Evolutionary conservation across 2,329 filamentous ascomycete genomes (phyloP).

Genomic region (Fusarium nanum): DNA sequence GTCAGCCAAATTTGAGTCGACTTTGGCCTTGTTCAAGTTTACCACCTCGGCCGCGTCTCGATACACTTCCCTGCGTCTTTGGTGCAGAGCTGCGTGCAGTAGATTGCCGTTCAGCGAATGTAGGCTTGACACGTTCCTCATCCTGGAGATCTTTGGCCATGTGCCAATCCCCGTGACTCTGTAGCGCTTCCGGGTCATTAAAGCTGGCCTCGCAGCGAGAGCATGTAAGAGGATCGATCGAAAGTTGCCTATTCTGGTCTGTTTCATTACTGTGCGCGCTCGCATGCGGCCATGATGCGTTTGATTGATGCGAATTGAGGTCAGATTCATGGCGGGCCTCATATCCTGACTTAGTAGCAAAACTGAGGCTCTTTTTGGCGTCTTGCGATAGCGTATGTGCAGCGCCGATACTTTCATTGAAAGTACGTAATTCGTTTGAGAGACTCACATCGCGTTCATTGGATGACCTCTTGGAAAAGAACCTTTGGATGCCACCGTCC

Average conservation of each 20-base stretch:
- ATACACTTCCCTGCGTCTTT: slow-evolving; percentile 52
- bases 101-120: slow-evolving; percentile 56
- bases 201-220: slow-evolving; percentile 73
- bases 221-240: slow-evolving; percentile 62
- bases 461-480: slow-evolving; percentile 61
- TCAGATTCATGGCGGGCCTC: slow-evolving; percentile 37
- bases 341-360: slow-evolving; percentile 8
- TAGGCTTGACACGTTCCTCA: slow-evolving; percentile 63
- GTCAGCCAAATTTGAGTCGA: slow-evolving; percentile 69
- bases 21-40: slow-evolving; percentile 69
- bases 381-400: slow-evolving; percentile 7
- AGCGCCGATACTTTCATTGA: not conserved
- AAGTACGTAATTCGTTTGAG: slow-evolving; percentile 31
- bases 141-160: slow-evolving; percentile 87
- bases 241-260: slow-evolving; percentile 47
- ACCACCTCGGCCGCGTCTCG: slow-evolving; percentile 55
- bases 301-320: slow-evolving; percentile 16
- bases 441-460: slow-evolving; percentile 44
- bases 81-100: slow-evolving; percentile 48
- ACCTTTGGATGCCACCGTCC: slow-evolving; percentile 66
- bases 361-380: slow-evolving; percentile 23
- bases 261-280: slow-evolving; percentile 35
- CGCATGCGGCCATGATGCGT: slow-evolving; percentile 19
- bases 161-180: slow-evolving; percentile 93
- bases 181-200: slow-evolving; percentile 65